These are phyloP conservation scores for Kwoniella dejecticola DNA, from an alignment of 768 basidiomycete genomes.

Conservation along the genomic window DNA sequence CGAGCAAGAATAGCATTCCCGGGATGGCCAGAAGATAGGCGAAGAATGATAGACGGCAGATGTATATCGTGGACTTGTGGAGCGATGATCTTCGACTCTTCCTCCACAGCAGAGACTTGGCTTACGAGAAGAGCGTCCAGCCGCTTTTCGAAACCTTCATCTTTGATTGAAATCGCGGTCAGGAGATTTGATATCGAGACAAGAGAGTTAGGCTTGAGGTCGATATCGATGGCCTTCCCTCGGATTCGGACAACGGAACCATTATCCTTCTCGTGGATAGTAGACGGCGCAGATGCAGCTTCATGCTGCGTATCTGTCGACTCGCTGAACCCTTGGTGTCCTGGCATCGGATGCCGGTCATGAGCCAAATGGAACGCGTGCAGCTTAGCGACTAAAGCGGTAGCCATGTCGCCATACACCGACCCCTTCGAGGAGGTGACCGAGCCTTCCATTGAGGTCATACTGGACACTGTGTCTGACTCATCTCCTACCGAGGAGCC, in stretches of 20 bases:
- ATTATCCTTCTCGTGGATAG: not conserved
- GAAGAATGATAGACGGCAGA: slow-evolving; percentile 1
- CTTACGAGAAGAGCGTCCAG: slow-evolving; percentile 26
- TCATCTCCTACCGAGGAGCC: slow-evolving; percentile 19
- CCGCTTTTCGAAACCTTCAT: slow-evolving; percentile 9
- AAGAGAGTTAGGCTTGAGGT: slow-evolving; percentile 6
- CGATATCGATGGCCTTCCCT: not conserved
- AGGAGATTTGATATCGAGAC: slow-evolving; percentile 4
- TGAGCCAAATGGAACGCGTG: slow-evolving; percentile 2
- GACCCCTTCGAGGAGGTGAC: not conserved
- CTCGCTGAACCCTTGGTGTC: too few species aligned
- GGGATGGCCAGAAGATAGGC: not conserved
- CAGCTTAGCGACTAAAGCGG: slow-evolving; percentile 1
- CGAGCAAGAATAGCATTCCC: not conserved
- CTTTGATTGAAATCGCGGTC: slow-evolving; percentile 1
- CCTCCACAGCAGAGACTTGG: slow-evolving; percentile 15
- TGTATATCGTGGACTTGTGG: slow-evolving; percentile 16
- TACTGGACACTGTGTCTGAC: slow-evolving; percentile 11
- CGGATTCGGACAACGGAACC: slow-evolving; percentile 15
- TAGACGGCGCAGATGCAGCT: not conserved
- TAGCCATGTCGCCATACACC: slow-evolving; percentile 10
- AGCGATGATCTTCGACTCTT: not conserved
- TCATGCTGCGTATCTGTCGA: not conserved
- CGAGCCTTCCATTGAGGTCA: not conserved
- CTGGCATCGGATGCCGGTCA: too few species aligned